Base-by-base conservation (phyloP, 352 stramenopile species). In the Globisporangium okanoganense region DNA sequence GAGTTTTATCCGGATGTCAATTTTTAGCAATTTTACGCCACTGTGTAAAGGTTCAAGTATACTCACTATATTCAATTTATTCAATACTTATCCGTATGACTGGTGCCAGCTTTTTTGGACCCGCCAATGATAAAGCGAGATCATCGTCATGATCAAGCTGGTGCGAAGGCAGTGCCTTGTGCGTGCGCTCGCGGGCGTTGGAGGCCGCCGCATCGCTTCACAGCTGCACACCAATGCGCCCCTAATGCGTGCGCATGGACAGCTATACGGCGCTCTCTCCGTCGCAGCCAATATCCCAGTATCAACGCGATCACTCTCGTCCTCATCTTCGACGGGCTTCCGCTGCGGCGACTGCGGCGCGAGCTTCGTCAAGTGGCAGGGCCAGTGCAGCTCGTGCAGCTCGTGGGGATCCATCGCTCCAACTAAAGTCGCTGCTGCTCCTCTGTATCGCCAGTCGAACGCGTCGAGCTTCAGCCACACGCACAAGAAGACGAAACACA, bases 331-430 rank as follows among this genome's bases (percentile, higher is more conserved):
- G 1, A 55, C 64, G 12, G 51, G 69, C 25, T 92, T 87, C 47
- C 70, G 61, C 40, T 92, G 82, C 47, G 49, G 60, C 20, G 66
- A 67, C 20, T 96, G 87, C 52, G 81, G 83, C 18, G 80, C 90
- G 38, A 61, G 58, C 22, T 90, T 86, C 65, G 68, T 70, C 61
- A 96, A 94, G 66, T 96, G 87, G 87, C 85, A 91, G 65, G 87
- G 87, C 22, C 83, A 94, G 65, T 96, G 87, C 74, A 79, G 77
- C 29, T 79, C 79, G 4, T 99, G 96, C 72, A 72, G 77, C 16
- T 66, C 92, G 38, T 99, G 94, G 94, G 95, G 97, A 53, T 86
- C 84, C 12, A 75, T 99, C 24, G 79, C 84, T 56, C 66, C 91
- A 20, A 73, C 85, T 13, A 76, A 71, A 44, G 41, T 58, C 0